Percentiles rank a stretch among this genome's conserved stretches.
phyloP scores from a whole-genome alignment of 345 rosid species.

The Raphanus sativus region DNA sequence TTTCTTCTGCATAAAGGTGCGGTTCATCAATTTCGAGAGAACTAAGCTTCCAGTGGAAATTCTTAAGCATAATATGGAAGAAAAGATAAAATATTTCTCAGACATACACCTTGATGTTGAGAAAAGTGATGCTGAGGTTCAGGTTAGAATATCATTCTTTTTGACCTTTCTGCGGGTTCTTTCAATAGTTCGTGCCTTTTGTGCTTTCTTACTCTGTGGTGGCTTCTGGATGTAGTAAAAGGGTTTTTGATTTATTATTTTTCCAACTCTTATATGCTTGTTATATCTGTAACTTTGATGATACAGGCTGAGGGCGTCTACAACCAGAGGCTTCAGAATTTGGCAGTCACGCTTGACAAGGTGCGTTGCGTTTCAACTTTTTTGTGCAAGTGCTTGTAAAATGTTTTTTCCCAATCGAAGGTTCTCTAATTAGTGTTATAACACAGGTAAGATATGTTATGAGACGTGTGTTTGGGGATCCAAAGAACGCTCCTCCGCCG shows the following conservation, averaged over 20 bases:
- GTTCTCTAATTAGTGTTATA: constrained; percentile 18
- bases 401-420: constrained; percentile 1
- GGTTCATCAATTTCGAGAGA: constrained; percentile 93
- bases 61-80: constrained; percentile 88
- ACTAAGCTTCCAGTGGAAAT: constrained; percentile 94
- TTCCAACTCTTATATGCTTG: constrained; percentile 13
- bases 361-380: constrained; percentile 38
- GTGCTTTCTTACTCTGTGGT: not conserved
- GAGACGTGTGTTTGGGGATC: constrained; percentile 88
- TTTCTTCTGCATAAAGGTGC: constrained; percentile 62
- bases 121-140: constrained; percentile 98
- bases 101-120: constrained; percentile 81
- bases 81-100: constrained; percentile 76
- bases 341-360: constrained; percentile 98
- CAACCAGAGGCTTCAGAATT: constrained; percentile 98
- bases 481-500: constrained; percentile 96
- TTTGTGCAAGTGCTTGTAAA: not conserved
- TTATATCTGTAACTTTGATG: constrained; percentile 28
- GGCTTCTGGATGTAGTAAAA: constrained; percentile 13
- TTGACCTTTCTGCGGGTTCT: not conserved
- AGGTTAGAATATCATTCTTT: constrained; percentile 52
- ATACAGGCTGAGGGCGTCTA: constrained; percentile 98
- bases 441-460: constrained; percentile 91
- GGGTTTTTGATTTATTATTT: not conserved
- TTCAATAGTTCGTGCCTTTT: not conserved